Base-by-base conservation (phyloP, 345 rosid genomes). In the Dipteronia sinensis region DNA sequence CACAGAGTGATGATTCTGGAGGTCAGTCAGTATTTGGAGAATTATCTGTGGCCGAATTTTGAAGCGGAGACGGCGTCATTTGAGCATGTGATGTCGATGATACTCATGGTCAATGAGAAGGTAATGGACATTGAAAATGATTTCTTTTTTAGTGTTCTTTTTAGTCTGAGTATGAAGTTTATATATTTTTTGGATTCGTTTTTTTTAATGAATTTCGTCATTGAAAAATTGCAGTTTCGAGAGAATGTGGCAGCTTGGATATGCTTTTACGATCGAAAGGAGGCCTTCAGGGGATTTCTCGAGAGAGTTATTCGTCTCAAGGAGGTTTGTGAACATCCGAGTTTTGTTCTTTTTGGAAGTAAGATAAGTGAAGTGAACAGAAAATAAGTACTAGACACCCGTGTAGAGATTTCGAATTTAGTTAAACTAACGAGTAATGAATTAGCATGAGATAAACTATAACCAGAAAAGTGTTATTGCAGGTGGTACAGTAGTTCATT, bases 231-330 rank as follows among this genome's bases (percentile, higher is more conserved):
- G 83, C 88, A 96, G 99, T 96, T 96, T 69, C 91, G 99, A 75
- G 98, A 96, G 93, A 94, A 94, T 80, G 97, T 96, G 76, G 93
- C 92, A 22, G 99, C 97, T 87, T 96, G 99, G 99, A 71, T 86
- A 66, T 96, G 98, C 85, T 96, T 96, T 86, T 88, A 96, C 74
- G 97, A 94, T 78, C 73, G 81, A 34, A 93, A 91, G 75, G 93
- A 91, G 67, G 83, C 83, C 6, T 96, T 96, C 84, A 87, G 72
- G 78, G 84, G 87, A 78, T 96, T 96, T 80, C 97, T 96, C 19
- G 89, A 87, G 78, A 86, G 94, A 84, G 97, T 94, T 80, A 86
- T 96, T 81, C 86, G 83, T 51, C 91, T 96, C 67, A 96, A 92
- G 88, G 95, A 94, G 99, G 99, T 96, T 73, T 77, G 91, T 85